Conservation (phyloP, 805 yeast species). For the Kodamaea nitidulidarum region DNA sequence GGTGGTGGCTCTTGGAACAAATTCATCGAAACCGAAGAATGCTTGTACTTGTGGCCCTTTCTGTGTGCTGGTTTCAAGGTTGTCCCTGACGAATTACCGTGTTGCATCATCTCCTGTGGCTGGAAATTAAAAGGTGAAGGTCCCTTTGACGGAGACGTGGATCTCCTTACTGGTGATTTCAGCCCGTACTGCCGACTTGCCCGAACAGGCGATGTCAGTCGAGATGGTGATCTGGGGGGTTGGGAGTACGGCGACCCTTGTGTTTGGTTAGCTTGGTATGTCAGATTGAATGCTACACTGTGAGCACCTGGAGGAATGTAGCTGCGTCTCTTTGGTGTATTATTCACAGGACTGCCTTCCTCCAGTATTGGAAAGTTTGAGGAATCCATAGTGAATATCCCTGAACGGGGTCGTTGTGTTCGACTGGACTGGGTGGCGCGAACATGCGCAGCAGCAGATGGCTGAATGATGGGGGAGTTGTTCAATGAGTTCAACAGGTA, state of each 20-base stretch:
- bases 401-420: conserved; percentile 31
- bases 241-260: not conserved
- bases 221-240: conserved; percentile 11
- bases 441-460: conserved; percentile 12
- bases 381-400: conserved; percentile 28
- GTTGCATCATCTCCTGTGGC: conserved; percentile 43
- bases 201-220: conserved; percentile 28
- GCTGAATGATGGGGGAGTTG: conserved; percentile 20
- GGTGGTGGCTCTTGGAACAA: conserved; percentile 88
- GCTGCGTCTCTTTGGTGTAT: conserved; percentile 8
- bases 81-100: conserved; percentile 24
- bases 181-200: conserved; percentile 25
- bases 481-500: conserved; percentile 19
- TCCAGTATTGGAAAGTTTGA: conserved; percentile 26
- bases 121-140: conserved; percentile 60
- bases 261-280: conserved; percentile 11
- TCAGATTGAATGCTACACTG: conserved; percentile 6
- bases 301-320: conserved; percentile 1
- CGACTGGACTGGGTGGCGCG: conserved; percentile 8
- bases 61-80: conserved; percentile 61
- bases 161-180: conserved; percentile 27
- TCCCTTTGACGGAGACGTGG: conserved; percentile 16
- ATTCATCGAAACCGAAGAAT: conserved; percentile 94
- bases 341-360: conserved; percentile 17
- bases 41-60: conserved; percentile 93